Evolutionary conservation across 2,329 filamentous ascomycete genomes (phyloP), one percentile per base, ranked within the genome.

Genomic region (Sporothrix dimorphospora): DNA sequence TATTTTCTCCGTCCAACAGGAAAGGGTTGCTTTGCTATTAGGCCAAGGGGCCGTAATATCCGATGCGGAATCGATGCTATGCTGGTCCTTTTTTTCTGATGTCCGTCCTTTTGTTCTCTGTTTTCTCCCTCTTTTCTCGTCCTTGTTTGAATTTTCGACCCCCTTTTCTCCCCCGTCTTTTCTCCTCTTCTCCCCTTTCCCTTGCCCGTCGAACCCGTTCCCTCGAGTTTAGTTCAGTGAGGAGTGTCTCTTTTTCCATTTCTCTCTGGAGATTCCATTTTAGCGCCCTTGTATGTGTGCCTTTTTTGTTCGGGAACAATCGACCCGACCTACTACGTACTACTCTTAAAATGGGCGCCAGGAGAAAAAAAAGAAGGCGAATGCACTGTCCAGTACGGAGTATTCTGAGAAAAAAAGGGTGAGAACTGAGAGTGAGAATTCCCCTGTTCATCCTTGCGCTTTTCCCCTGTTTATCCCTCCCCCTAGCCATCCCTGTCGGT

Each of bases 51-150:
- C 59, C 21, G 40, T 27, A 24, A 61, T 45, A 27, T 45, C 24
- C 42, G 7, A n/a, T 49, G n/a, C 11, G 59, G 12, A n/a, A 65
- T 65, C 59, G 59, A 65, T 65, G 21, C 27, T 65, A 65, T 65
- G 38, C 59, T 65, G 21, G 38, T 27, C 21, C 45, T 66, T 21
- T 47, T 49, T 45, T 34, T 47, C 34, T 45, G n/a, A 1, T 66
- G 1, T 19, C 40, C 24, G 16, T 49, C 8, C 21, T 66, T 66
- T 47, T 12, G 3, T 49, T 7, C 2, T 27, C 7, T 30, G 3
- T 12, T 49, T n/a, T 49, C 14, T 63, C 42, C 42, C 42, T 66
- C 24, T 66, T n/a, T 14, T 6, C 24, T 27, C 42, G 8, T 24
- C 14, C 12, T 27, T 27, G 49, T 49, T 21, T 30, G 40, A 19